Conservation (phyloP, 179 eudicot genomes). For the Amaranthus tricolor region DNA sequence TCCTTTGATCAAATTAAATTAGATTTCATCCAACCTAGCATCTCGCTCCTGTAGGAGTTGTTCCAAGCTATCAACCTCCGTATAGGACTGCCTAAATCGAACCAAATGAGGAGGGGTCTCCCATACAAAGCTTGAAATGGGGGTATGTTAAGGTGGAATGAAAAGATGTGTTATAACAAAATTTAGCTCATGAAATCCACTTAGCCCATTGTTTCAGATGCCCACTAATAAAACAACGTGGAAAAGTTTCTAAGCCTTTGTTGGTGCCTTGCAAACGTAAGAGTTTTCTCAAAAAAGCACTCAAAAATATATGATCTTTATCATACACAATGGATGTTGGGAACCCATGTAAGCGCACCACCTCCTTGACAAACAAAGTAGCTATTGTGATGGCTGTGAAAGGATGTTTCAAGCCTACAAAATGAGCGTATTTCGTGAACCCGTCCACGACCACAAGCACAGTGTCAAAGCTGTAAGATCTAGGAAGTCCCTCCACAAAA, state of each 20-base stretch:
- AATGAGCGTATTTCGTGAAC: background rate
- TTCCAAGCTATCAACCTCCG: too few relatives aligned
- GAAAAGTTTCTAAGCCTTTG: background rate
- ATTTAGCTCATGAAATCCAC: too few relatives aligned
- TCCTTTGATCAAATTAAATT: too few relatives aligned
- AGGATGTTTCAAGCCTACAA: constrained; percentile 2
- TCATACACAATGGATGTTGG: background rate
- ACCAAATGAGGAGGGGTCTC: too few relatives aligned
- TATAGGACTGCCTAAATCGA: too few relatives aligned
- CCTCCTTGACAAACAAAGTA: background rate
- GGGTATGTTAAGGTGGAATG: too few relatives aligned
- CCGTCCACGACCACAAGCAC: constrained; percentile 4
- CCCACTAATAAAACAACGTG: background rate
- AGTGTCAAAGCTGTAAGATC: background rate
- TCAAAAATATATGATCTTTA: background rate
- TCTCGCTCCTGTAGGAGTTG: too few relatives aligned
- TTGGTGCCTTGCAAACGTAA: background rate
- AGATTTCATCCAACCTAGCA: too few relatives aligned
- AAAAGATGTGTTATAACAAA: too few relatives aligned
- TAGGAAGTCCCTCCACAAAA: background rate
- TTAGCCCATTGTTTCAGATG: too few relatives aligned
- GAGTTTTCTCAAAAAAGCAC: background rate
- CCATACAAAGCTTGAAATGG: too few relatives aligned
- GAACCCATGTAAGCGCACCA: background rate
- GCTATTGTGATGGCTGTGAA: background rate